Evolutionary conservation across 257 asterid species (phyloP).

Genomic region (Penstemon davidsonii): DNA sequence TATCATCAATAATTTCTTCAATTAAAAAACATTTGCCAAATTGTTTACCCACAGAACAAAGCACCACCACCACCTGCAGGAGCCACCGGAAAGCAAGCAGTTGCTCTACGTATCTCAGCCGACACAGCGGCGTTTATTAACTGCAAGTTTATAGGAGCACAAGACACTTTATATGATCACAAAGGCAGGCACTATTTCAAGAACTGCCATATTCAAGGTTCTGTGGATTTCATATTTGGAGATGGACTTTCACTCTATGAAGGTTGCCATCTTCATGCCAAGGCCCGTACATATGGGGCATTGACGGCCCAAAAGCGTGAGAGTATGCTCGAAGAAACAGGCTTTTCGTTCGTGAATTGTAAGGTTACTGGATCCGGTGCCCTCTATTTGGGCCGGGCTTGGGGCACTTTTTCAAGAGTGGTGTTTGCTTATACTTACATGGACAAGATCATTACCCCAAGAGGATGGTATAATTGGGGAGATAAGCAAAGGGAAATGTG

Average conservation of each 20-base stretch:
- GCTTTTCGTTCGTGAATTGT: constrained; percentile 84
- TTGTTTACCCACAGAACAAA: constrained; percentile 52
- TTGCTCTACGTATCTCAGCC: constrained; percentile 85
- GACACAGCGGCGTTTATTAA: constrained; percentile 78
- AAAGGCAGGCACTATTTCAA: constrained; percentile 87
- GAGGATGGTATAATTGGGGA: constrained; percentile 95
- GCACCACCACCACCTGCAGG: constrained; percentile 67
- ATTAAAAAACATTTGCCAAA: neutral
- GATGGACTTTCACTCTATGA: constrained; percentile 72
- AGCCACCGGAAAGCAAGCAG: constrained; percentile 84
- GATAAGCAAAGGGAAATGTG: constrained; percentile 88
- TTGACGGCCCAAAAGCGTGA: constrained; percentile 91
- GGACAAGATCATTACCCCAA: constrained; percentile 78
- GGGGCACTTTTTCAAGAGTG: constrained; percentile 92
- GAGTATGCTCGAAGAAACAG: constrained; percentile 84
- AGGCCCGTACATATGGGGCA: constrained; percentile 63
- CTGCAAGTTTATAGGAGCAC: constrained; percentile 84
- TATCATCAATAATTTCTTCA: too few relatives aligned
- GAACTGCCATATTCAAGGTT: constrained; percentile 75
- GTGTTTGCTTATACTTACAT: constrained; percentile 87
- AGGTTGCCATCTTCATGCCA: constrained; percentile 70
- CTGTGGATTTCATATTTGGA: constrained; percentile 85
- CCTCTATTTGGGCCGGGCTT: constrained; percentile 84
- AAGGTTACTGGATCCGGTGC: constrained; percentile 86
- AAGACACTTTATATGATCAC: constrained; percentile 88